A percentile compares a stretch with the other conserved stretches of the same genome.
These are phyloP conservation scores for Arabidopsis arenosa DNA, from an alignment of 345 rosid genomes.

Conservation along the genomic window DNA sequence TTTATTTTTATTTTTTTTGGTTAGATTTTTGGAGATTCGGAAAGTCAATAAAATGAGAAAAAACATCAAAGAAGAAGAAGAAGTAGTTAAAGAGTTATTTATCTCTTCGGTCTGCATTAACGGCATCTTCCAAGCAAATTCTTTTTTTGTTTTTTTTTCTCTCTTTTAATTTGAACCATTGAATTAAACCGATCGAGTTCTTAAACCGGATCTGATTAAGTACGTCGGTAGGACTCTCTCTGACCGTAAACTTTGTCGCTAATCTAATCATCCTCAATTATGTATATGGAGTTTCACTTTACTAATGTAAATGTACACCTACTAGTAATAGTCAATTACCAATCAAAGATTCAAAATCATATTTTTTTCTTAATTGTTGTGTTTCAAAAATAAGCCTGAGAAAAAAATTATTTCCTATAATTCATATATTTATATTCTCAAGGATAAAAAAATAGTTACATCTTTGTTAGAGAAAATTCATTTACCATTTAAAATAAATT, in stretches of 20 bases:
- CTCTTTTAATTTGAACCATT: conserved; percentile 27
- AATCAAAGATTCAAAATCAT: background rate
- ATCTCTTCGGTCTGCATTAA: conserved; percentile 22
- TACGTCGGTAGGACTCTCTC: background rate
- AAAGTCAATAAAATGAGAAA: conserved; percentile 36
- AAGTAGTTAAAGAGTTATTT: conserved; percentile 25
- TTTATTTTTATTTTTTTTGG: background rate
- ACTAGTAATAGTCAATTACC: background rate
- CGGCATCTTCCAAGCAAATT: conserved; percentile 16
- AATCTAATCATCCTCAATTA: too few relatives aligned
- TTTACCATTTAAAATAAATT: background rate
- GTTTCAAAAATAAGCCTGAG: background rate
- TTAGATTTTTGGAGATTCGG: conserved; percentile 31
- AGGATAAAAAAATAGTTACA: too few relatives aligned
- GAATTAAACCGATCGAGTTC: conserved; percentile 24
- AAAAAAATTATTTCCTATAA: background rate
- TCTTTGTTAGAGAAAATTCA: background rate
- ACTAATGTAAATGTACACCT: background rate
- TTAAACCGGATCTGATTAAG: conserved; percentile 16
- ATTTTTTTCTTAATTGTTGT: background rate
- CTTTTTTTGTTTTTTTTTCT: background rate
- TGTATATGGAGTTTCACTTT: background rate
- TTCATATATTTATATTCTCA: background rate
- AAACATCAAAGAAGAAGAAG: conserved; percentile 6
- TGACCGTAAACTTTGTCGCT: background rate